Evolutionary conservation across 768 basidiomycete species (phyloP).

Genomic region (Paxillus ammoniavirescens): DNA sequence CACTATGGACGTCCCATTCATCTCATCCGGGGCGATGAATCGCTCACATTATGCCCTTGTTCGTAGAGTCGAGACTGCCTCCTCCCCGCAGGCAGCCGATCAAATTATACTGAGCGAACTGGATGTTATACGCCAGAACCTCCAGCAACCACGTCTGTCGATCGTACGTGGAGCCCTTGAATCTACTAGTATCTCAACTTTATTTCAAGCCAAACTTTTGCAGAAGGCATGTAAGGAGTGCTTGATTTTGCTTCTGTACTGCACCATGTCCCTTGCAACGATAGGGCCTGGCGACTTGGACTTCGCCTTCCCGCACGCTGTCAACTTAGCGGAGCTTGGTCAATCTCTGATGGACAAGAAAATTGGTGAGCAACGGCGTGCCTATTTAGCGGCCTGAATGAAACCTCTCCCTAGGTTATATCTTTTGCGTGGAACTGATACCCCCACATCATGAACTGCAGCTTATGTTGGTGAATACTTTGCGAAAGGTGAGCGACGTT

Average conservation of each 20-base stretch:
- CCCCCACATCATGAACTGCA: conserved; percentile 64
- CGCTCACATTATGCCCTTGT: conserved; percentile 76
- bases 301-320: conserved; percentile 74
- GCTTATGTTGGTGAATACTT: conserved; percentile 83
- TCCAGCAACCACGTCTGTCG: conserved; percentile 49
- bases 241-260: conserved; percentile 70
- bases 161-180: conserved; percentile 44
- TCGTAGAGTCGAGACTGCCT: conserved; percentile 63
- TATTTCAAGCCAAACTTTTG: conserved; percentile 3
- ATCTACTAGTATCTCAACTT: neutral
- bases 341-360: conserved; percentile 58
- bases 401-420: conserved; percentile 53
- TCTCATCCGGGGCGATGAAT: conserved; percentile 75
- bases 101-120: conserved; percentile 60
- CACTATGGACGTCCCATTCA: conserved; percentile 74
- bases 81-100: conserved; percentile 58
- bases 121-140: conserved; percentile 48
- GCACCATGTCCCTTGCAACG: conserved; percentile 49
- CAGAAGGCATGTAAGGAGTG: conserved; percentile 67
- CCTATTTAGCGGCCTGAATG: neutral
- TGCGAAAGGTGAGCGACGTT: conserved; percentile 61
- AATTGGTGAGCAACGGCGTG: conserved; percentile 46
- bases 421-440: conserved; percentile 77
- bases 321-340: conserved; percentile 75
- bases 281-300: conserved; percentile 48